Conservation (phyloP, 768 basidiomycete genomes). For the Lyophyllum semitale region DNA sequence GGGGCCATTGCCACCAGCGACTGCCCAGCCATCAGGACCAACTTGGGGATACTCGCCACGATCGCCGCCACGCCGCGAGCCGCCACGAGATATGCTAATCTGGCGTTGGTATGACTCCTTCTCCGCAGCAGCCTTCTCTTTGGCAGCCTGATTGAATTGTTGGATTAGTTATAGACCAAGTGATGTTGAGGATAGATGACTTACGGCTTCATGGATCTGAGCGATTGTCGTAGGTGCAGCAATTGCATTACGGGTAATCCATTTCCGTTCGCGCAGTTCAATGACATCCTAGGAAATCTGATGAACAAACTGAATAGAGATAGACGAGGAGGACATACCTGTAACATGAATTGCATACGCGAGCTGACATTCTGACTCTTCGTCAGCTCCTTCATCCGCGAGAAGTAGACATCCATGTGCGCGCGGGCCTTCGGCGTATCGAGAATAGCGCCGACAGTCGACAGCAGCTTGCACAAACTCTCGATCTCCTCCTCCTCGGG, state of each 20-base stretch:
- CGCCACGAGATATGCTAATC: slow-evolving; percentile 84
- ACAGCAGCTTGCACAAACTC: slow-evolving; percentile 88
- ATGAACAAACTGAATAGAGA: slow-evolving; percentile 7
- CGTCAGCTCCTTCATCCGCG: slow-evolving; percentile 81
- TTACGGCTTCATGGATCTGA: slow-evolving; percentile 82
- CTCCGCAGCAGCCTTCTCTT: slow-evolving; percentile 72
- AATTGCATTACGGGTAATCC: slow-evolving; percentile 71
- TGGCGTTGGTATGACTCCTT: slow-evolving; percentile 62
- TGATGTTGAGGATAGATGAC: slow-evolving; percentile 28
- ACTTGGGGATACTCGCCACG: slow-evolving; percentile 57
- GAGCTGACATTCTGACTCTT: slow-evolving; percentile 76
- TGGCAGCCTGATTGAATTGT: slow-evolving; percentile 57
- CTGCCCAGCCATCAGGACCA: slow-evolving; percentile 89
- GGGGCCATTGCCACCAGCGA: slow-evolving; percentile 52
- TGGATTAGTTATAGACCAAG: neutral
- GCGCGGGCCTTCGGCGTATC: slow-evolving; percentile 81
- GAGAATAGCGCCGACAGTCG: slow-evolving; percentile 83
- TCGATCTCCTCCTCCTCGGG: slow-evolving; percentile 99
- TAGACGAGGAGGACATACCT: slow-evolving; percentile 52
- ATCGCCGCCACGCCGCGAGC: slow-evolving; percentile 78
- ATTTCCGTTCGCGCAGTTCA: slow-evolving; percentile 83
- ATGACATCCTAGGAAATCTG: slow-evolving; percentile 71
- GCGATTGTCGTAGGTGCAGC: slow-evolving; percentile 88
- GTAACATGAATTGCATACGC: slow-evolving; percentile 94
- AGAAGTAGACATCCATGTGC: slow-evolving; percentile 93